These are phyloP conservation scores for Taxawa tesnikishii DNA, from an alignment of 2,329 filamentous ascomycete genomes.

Conservation along the genomic window DNA sequence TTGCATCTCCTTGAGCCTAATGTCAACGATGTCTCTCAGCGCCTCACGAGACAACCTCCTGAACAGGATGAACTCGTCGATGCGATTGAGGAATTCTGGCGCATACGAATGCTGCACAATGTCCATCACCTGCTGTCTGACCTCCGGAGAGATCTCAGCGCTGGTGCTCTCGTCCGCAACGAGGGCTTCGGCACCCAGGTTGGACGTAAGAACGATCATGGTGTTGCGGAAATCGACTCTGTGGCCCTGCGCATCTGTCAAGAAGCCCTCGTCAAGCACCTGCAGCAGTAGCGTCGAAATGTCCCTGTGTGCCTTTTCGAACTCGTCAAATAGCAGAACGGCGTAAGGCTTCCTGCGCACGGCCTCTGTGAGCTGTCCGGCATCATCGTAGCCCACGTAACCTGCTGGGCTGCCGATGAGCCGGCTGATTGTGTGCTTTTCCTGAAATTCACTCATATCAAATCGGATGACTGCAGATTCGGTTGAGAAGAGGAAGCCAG, in stretches of 20 bases:
- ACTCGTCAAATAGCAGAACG: slow-evolving; percentile 90
- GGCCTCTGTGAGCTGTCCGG: slow-evolving; percentile 89
- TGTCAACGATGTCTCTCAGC: slow-evolving; percentile 85
- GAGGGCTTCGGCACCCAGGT: slow-evolving; percentile 84
- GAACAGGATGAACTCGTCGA: slow-evolving; percentile 96
- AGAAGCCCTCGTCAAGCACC: slow-evolving; percentile 89
- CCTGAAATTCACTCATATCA: slow-evolving; percentile 96
- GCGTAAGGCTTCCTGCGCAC: slow-evolving; percentile 92
- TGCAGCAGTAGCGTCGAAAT: slow-evolving; percentile 86
- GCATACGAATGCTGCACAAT: slow-evolving; percentile 64
- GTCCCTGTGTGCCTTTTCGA: slow-evolving; percentile 93
- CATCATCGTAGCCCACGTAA: slow-evolving; percentile 94
- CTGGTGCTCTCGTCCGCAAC: slow-evolving; percentile 37
- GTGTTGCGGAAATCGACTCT: slow-evolving; percentile 96
- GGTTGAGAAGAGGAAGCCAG: slow-evolving; percentile 83
- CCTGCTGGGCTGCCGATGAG: slow-evolving; percentile 88
- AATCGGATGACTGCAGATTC: slow-evolving; percentile 85
- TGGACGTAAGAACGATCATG: slow-evolving; percentile 91
- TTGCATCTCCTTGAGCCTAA: slow-evolving; percentile 76
- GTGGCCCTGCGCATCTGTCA: slow-evolving; percentile 91
- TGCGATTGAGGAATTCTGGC: slow-evolving; percentile 91
- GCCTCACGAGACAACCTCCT: slow-evolving; percentile 69
- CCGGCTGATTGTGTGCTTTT: slow-evolving; percentile 89
- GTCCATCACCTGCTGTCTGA: slow-evolving; percentile 77
- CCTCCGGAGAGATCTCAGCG: slow-evolving; percentile 49